Evolutionary conservation across 768 basidiomycete genomes (phyloP), one percentile per base, ranked within the genome.

Genomic region (Kwoniella pini): DNA sequence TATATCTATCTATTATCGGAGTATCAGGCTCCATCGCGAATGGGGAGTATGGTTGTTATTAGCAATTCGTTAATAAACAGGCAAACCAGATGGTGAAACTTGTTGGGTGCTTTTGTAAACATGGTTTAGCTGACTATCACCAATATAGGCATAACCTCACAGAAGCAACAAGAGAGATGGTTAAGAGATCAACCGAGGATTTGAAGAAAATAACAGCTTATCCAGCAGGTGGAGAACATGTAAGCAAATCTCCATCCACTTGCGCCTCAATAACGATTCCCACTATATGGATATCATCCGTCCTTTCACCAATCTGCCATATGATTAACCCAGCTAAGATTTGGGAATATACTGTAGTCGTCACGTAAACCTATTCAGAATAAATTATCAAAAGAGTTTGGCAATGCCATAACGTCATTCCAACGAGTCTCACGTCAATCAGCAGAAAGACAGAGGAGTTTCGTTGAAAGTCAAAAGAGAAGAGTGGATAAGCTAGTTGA

Each of bases 321-420:
- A 36, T 7, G 33, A 36, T 36, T 15, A 7, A 15, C 33, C 7
- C 33, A 36, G 33, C 33, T 7, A 15, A 7, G 33, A 36, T 7
- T 15, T 36, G 33, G 33, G 7, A 36, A 36, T 13, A 6, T 21
- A 39, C 22, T 43, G 15, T 48, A 73, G 66, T 39, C 71, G 28
- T 55, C 64, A 12, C 68, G 77, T n/a, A 79, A 77, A 67, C 67
- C 69, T 5, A 66, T 87, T 17, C 82, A 97, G 62, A 87, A 89
- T 79, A 98, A 96, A 82, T 89, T 93, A 9, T 91, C 93, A 4
- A 88, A 91, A 72, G 95, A 99, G 73, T 85, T 96, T 58, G 88
- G 95, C 65, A 80, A 90, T 45, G 93, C 94, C 9, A 82, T 99
- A 7, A 85, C 90, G 17, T 88, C 89, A 4, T 98, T 97, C 78